phyloP scores from a whole-genome alignment of 169 alveolate species.

The Cryptosporidium viatorum region DNA sequence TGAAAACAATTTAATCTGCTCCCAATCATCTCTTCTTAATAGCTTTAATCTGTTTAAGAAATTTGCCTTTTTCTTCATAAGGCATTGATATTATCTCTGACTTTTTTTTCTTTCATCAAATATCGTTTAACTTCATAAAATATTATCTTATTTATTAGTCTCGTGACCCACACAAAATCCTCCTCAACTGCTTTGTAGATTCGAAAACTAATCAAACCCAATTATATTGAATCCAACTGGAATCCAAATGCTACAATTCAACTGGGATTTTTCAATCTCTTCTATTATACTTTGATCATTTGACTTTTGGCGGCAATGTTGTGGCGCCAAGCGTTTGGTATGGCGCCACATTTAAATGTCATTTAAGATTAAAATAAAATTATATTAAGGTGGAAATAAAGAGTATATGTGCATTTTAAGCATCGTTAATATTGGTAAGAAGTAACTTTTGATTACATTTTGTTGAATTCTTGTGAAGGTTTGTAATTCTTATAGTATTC shows the following conservation, averaged over 20 bases:
- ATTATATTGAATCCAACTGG: no score
- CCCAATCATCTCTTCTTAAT: conserved; percentile 1
- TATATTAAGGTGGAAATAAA: background rate
- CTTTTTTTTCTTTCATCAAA: background rate
- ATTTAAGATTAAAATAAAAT: conserved; percentile 1
- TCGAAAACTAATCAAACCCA: background rate
- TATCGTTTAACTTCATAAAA: background rate
- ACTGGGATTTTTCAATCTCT: no score
- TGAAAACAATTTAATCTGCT: conserved; percentile 14
- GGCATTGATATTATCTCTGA: background rate
- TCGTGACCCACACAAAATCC: background rate
- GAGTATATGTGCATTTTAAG: conserved; percentile 1
- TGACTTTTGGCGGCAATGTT: background rate
- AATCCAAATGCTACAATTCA: no score
- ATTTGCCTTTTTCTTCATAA: conserved; percentile 24
- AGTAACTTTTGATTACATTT: background rate
- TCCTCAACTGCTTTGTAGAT: background rate
- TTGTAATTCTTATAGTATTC: background rate
- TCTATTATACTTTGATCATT: background rate
- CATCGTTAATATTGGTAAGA: background rate
- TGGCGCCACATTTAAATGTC: conserved; percentile 6
- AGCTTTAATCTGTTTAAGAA: conserved; percentile 41
- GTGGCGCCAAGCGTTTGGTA: background rate
- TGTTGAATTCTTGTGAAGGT: background rate
- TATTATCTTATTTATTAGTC: background rate